phyloP scores from a whole-genome alignment of 163 green algal genomes.

The Scenedesmus sp. region DNA sequence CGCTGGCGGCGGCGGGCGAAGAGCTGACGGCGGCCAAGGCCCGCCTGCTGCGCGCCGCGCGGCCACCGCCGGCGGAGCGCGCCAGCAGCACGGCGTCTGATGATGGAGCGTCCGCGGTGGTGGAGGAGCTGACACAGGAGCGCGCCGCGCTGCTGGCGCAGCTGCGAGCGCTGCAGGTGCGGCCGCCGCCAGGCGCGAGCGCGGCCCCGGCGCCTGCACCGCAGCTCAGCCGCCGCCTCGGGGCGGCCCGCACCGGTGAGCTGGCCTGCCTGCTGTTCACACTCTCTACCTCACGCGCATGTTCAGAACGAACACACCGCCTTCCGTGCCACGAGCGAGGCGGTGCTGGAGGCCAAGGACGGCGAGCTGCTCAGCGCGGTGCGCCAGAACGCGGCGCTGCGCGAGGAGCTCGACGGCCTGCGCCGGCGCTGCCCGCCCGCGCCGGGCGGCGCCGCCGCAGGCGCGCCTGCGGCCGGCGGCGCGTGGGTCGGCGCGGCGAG shows the following conservation, averaged over 20 bases:
- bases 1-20: constrained; percentile 23
- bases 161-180: neutral
- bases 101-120: constrained; percentile 18
- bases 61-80: constrained; percentile 16
- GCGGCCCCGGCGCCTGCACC: neutral
- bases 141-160: no score
- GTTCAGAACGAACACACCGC: no score
- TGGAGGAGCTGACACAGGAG: constrained; percentile 49
- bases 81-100: constrained; percentile 14
- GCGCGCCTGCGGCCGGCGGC: neutral
- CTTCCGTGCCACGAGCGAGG: no score
- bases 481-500: no score
- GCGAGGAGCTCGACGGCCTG: no score
- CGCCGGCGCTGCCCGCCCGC: neutral
- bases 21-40: neutral
- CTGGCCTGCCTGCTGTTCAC: no score
- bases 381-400: no score
- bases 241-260: no score
- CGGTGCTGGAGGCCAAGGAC: neutral
- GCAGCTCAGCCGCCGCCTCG: neutral
- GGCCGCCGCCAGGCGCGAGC: neutral
- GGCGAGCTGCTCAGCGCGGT: neutral
- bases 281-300: no score
- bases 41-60: neutral
- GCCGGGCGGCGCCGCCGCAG: neutral